Base-by-base conservation (phyloP, 441 rosid species). In the Raphanus hybrid region DNA sequence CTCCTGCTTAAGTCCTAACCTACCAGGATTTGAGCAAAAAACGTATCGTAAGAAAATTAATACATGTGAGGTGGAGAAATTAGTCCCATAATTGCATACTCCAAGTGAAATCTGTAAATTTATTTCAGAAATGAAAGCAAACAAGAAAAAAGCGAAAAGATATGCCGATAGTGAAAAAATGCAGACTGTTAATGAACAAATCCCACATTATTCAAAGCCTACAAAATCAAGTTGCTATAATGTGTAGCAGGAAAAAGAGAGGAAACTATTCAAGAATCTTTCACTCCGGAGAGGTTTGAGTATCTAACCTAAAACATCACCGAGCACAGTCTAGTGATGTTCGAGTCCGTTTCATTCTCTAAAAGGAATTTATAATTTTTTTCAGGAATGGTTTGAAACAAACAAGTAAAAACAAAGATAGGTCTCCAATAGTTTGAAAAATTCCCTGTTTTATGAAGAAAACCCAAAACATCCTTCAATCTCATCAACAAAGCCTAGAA, bases 311-410 rank as follows among this genome's bases (percentile, higher is more conserved):
- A 55, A 80, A 35, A 76, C 76, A 55, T 73, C 58, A 64, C 93
- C 91, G 48, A 94, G 91, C 45, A 91, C 45, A 91, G 96, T 59
- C 66, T 6, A 29, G 34, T 29, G 34, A 29, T 80, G 76, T 84
- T 86, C 35, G 87, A 83, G 85, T 92, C 89, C 8, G 78, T 73
- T 34, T 91, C 87, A 54, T 29, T 29, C 34, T 29, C 34, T 29
- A 29, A 3, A 29, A 29, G 34, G 34, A 29, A 29, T 29, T 29
- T 29, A 29, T 29, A 29, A 29, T 4, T 29, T 29, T 29, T 29
- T 29, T 5, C 34, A 29, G 34, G 34, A 29, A 29, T 29, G 34
- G 34, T 29, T 29, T 29, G 34, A 29, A 29, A 29, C 34, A 29
- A 29, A 29, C 34, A 29, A 29, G 34, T 29, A 29, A 29, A 29